Percentiles rank a stretch among this genome's conserved stretches.
Evolutionary conservation across 306 rosid species (phyloP).

Genomic region (Oxytropis ochrocephala): DNA sequence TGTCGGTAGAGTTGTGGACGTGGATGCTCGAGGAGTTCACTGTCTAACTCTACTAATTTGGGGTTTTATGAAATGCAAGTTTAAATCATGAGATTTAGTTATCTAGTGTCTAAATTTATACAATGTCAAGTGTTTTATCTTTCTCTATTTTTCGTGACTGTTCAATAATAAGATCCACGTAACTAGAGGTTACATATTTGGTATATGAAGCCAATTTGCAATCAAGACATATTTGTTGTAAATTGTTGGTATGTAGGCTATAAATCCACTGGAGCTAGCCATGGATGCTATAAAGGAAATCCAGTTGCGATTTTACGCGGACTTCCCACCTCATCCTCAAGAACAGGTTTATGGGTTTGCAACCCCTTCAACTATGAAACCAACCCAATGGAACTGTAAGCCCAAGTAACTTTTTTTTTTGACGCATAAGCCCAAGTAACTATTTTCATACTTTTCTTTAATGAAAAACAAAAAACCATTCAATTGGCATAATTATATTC

Average conservation of each 20-base stretch:
- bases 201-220: not conserved
- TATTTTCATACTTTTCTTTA: not conserved
- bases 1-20: not conserved
- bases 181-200: too few species aligned
- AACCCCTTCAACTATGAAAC: constrained; percentile 96
- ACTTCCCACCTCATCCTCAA: constrained; percentile 91
- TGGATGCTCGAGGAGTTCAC: too few species aligned
- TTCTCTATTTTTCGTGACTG: too few species aligned
- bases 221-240: not conserved
- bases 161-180: too few species aligned
- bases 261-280: constrained; percentile 79
- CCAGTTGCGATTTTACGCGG: constrained; percentile 63
- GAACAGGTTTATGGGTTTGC: constrained; percentile 80
- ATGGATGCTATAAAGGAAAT: constrained; percentile 92
- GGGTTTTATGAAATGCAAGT: too few species aligned
- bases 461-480: not conserved
- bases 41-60: too few species aligned
- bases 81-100: too few species aligned
- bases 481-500: not conserved
- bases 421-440: not conserved
- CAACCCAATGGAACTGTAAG: constrained; percentile 98
- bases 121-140: too few species aligned
- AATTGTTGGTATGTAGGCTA: constrained; percentile 45
- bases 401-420: constrained; percentile 6
- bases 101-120: too few species aligned